Base-by-base conservation (phyloP, 1,284 basidiomycete genomes). In the Ceratobasidium sp. region DNA sequence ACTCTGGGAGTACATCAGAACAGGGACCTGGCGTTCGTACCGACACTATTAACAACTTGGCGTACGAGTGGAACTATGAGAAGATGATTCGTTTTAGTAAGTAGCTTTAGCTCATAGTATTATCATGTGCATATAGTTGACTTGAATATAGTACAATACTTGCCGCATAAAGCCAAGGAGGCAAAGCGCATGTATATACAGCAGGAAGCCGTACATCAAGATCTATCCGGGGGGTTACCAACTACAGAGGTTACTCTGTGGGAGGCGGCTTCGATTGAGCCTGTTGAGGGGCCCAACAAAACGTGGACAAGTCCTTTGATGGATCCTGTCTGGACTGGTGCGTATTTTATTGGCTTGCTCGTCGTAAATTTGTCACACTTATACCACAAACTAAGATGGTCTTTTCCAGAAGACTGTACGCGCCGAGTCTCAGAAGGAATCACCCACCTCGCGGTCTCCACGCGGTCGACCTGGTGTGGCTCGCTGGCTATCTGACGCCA, bases 291-390 rank as follows among this genome's bases (percentile, higher is more conserved):
- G 2, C 3, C 26, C 17, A 38, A 52, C 17, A 40, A 40, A 48
- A 10, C 54, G 26, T 74, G 71, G 71, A 74, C 23, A 26, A 74
- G 71, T n/a, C 71, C 71, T 2, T 64, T 74, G 28, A 46, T 65
- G 52, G 71, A 59, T 48, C 56, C 71, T 15, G 71, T 46, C 46
- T 64, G 71, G 61, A 33, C 44, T 28, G 61, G 61, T 64, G 6
- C 33, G 15, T 74, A 17, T 26, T 42, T 48, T 44, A 46, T 46
- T 65, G 13, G 9, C n/a, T 23, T 17, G 28, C 56, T 57, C 28
- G 3, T 12, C 12, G 26, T 38, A 33, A 1, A 33, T 33, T 33
- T 1, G 4, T 33, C 33, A 33, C 4, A 4, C 33, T 33, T 33
- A 33, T 4, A 4, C 4, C 33, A 4, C 20, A 44, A 66, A 44